Conservation (phyloP, 2,329 filamentous ascomycete species). For the Aureobasidium namibiae region DNA sequence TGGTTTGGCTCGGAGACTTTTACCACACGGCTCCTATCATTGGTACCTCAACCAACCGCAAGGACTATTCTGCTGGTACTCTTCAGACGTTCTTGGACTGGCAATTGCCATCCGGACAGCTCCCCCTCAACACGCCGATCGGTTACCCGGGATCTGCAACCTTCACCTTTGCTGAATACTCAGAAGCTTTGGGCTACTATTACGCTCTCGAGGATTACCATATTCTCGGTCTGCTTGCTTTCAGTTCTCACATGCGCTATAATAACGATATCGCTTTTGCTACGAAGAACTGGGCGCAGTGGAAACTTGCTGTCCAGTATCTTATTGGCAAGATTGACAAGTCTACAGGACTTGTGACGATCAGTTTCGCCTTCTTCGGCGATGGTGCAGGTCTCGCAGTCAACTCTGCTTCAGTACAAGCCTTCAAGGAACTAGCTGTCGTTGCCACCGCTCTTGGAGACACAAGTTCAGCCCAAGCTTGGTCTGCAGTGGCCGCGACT, state of each 20-base stretch:
- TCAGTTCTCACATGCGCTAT: constrained; percentile 23
- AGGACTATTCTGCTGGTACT: constrained; percentile 29
- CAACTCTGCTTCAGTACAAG: constrained; percentile 21
- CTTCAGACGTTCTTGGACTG: constrained; percentile 19
- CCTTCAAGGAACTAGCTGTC: constrained; percentile 21
- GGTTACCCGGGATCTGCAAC: background rate
- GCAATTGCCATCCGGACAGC: constrained; percentile 15
- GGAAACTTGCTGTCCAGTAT: constrained; percentile 20
- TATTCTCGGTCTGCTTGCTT: constrained; percentile 23
- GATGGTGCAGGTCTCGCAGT: constrained; percentile 25
- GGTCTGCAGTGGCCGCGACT: constrained; percentile 18
- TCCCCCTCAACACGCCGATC: background rate
- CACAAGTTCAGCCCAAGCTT: constrained; percentile 18
- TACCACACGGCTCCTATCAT: constrained; percentile 34
- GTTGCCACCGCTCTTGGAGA: constrained; percentile 28
- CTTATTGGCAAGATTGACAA: constrained; percentile 23
- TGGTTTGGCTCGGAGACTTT: constrained; percentile 37
- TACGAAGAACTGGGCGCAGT: constrained; percentile 19
- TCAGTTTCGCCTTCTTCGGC: constrained; percentile 21
- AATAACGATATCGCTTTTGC: constrained; percentile 19
- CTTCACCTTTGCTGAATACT: constrained; percentile 13
- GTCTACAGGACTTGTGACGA: constrained; percentile 19
- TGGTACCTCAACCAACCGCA: constrained; percentile 27
- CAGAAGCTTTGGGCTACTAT: constrained; percentile 14
- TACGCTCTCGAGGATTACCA: constrained; percentile 26